Base-by-base conservation (phyloP, 805 yeast species). In the Zygoascus biomembranicola region DNA sequence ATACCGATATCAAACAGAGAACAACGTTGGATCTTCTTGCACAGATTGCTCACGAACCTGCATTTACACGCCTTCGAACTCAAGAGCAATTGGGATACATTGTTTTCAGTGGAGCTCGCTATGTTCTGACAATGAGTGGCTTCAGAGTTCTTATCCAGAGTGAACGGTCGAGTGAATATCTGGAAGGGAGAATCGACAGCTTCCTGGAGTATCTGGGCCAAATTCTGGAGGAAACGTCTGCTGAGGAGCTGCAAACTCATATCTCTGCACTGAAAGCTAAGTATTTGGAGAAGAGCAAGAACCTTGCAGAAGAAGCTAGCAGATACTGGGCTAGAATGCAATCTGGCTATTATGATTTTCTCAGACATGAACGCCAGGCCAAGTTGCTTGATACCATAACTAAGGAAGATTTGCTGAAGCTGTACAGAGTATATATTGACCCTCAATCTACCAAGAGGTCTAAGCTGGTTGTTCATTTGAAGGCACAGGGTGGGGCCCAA, bases 81-180 rank as follows among this genome's bases (percentile, higher is more conserved):
- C 85, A 88, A 62, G 98, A 92, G 70, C 98, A 94, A 68, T 76
- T 92, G 32, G 99, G 99, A 1, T 92, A 92, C 63, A 90, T 92
- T 57, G 99, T 92, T 0, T 89, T 88, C 65, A 82, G 94, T 45
- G 87, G 95, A 0, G 71, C 78, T 26, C 73, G 85, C 56, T 76
- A 76, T 56, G 79, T 87, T 2, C 78, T 95, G 64, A 84, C 94
- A 20, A 78, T 85, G 5, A 76, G 80, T 65, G 90, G 92, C 13
- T 77, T 82, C 59, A 76, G 94, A 62, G 69, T 94, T 13, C 72
- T 90, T 59, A 77, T 90, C 50, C 99, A 92, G 71, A 84, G 94
- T 55, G 97, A 89, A 66, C 80, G 85, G 65, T 70, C 87, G 1
- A 75, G 94, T 2, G 78, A 77, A 13, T 90, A 82, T 66, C 74